Evolutionary conservation across 2,329 filamentous ascomycete genomes (phyloP).

Genomic region (Diaporthe ampelina): DNA sequence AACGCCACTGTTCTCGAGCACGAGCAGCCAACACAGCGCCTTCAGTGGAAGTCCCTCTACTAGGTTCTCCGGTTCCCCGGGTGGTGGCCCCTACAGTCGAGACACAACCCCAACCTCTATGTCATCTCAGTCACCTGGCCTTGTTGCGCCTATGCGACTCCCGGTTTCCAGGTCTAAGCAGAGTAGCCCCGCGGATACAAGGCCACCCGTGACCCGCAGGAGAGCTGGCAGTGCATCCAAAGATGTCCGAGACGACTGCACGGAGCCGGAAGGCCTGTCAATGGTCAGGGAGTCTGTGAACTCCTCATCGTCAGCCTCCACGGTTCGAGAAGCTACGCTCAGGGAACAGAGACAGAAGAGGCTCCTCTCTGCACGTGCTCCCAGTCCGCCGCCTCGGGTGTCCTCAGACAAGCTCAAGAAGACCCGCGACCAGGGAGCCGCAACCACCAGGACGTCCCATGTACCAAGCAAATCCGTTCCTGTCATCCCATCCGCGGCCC

Average conservation of each 20-base stretch:
- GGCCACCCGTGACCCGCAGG: constrained; percentile 73
- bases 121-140: constrained; percentile 79
- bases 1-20: constrained; percentile 74
- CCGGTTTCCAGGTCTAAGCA: constrained; percentile 65
- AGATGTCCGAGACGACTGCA: constrained; percentile 59
- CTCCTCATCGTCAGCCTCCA: constrained; percentile 81
- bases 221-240: constrained; percentile 68
- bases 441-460: constrained; percentile 56
- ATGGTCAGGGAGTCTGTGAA: constrained; percentile 78
- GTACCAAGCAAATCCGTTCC: constrained; percentile 46
- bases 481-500: constrained; percentile 44
- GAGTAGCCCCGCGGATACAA: constrained; percentile 67
- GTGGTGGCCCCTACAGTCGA: constrained; percentile 78
- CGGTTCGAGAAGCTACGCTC: constrained; percentile 68
- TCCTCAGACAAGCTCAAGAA: constrained; percentile 69
- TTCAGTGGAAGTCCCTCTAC: constrained; percentile 82
- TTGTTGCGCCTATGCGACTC: constrained; percentile 64
- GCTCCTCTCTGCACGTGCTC: constrained; percentile 62
- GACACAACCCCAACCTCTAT: constrained; percentile 85
- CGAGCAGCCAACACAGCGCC: constrained; percentile 68
- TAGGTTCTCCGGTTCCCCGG: constrained; percentile 79
- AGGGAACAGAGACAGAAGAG: constrained; percentile 61
- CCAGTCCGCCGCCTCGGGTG: constrained; percentile 73
- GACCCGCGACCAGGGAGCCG: constrained; percentile 53
- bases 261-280: constrained; percentile 71